phyloP scores from a whole-genome alignment of 2,329 filamentous ascomycete species.

The Didymella lethalis region DNA sequence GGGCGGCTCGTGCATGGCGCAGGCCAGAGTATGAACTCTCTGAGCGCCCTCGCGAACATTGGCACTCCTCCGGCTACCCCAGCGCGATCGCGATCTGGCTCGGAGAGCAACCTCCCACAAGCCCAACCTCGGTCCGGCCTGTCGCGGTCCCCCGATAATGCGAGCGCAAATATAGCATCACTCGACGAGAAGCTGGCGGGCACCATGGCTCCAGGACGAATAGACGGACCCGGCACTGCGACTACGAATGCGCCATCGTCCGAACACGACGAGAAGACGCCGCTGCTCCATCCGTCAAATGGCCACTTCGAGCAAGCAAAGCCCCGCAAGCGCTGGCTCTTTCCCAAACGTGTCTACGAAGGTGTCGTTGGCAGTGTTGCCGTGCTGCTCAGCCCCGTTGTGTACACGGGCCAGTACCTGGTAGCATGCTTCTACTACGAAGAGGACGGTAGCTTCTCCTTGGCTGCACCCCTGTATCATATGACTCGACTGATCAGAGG shows the following conservation, averaged over 20 bases:
- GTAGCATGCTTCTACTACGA: slow-evolving; percentile 86
- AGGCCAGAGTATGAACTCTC: slow-evolving; percentile 84
- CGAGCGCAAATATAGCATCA: slow-evolving; percentile 39
- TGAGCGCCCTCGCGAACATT: slow-evolving; percentile 88
- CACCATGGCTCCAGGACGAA: slow-evolving; percentile 38
- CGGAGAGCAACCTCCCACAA: slow-evolving; percentile 57
- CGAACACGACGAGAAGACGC: slow-evolving; percentile 70
- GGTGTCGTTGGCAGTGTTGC: slow-evolving; percentile 78
- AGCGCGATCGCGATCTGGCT: slow-evolving; percentile 62
- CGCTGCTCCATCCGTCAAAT: slow-evolving; percentile 61
- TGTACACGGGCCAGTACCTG: slow-evolving; percentile 81
- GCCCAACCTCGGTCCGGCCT: slow-evolving; percentile 37
- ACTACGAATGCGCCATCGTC: slow-evolving; percentile 43
- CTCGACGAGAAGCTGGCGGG: slow-evolving; percentile 39
- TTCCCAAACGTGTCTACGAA: slow-evolving; percentile 74
- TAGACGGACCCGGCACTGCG: slow-evolving; percentile 30
- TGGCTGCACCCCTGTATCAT: slow-evolving; percentile 75
- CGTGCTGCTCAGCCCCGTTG: slow-evolving; percentile 79
- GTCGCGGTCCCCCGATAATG: slow-evolving; percentile 44
- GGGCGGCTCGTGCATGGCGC: slow-evolving; percentile 53
- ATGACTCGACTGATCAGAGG: slow-evolving; percentile 61
- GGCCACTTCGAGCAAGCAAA: slow-evolving; percentile 46
- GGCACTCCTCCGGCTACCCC: slow-evolving; percentile 62
- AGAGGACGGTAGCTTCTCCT: slow-evolving; percentile 78
- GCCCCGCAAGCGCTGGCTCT: slow-evolving; percentile 54